Base-by-base conservation (phyloP, 2,329 filamentous ascomycete species). In the Aureobasidium sp. region DNA sequence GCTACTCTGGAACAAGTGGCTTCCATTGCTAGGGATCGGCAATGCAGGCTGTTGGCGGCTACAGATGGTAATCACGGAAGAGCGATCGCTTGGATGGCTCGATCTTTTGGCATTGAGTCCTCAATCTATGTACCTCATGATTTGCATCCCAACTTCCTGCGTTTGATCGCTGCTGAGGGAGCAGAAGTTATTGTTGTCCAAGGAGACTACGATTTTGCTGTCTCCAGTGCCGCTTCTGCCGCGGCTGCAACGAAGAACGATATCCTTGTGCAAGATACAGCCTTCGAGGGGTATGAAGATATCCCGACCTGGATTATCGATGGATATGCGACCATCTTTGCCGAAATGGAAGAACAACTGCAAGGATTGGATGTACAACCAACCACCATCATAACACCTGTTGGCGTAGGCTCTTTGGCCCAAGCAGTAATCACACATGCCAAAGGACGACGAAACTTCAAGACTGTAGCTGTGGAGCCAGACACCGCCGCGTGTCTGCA, bases 41-140 rank as follows among this genome's bases (percentile, higher is more conserved):
- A 69, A 0, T 66, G 84, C 22, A 74, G 68, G 0, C 70, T 90
- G 0, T 80, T 86, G 44, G 84, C 88, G 0, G 85, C 85, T 1
- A 90, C 87, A 0, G 88, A 90, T 53, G 90, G 89, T 0, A 93
- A 93, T 65, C 88, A 89, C 77, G 89, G 90, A 0, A 78, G 88
- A 1, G 89, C 90, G 0, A 81, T 91, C 1, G 86, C 88, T 0
- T 78, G 82, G 7, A 90, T 92, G 83, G 86, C 81, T 0, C 76
- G 73, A 44, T 77, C 85, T 12, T 74, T 93, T 11, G 77, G 75
- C 0, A 72, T 90, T 0, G 68, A 75, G 0, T 80, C 79, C 0
- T 75, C 76, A 17, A 83, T 92, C 5, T 87, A 83, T 66, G 86
- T 91, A 1, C 87, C 88, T 0, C 68, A 68, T 0, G 78, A 76